These are phyloP conservation scores for Parascedosporium putredinis DNA, from an alignment of 2,329 filamentous ascomycete species.

Conservation along the genomic window DNA sequence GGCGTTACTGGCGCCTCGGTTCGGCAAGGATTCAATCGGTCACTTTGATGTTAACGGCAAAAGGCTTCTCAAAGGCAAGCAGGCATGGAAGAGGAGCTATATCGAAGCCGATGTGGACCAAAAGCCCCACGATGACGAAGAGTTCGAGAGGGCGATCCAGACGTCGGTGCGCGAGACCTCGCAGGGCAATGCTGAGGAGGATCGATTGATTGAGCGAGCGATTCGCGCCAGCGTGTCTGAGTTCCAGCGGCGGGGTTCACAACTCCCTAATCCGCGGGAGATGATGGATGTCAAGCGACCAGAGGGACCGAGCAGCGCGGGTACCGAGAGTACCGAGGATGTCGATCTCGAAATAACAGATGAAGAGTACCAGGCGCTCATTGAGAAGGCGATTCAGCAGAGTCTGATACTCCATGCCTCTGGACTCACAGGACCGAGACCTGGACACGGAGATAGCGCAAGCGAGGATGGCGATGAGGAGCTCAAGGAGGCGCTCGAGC, in stretches of 20 bases:
- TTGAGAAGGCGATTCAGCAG: slow-evolving; percentile 45
- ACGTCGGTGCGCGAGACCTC: slow-evolving; percentile 61
- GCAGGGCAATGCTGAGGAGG: slow-evolving; percentile 57
- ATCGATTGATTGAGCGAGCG: slow-evolving; percentile 60
- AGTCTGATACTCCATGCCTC: slow-evolving; percentile 30
- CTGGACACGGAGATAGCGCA: slow-evolving; percentile 12
- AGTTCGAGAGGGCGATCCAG: slow-evolving; percentile 63
- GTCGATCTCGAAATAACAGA: slow-evolving; percentile 39
- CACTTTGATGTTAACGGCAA: slow-evolving; percentile 39
- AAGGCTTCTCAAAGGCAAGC: slow-evolving; percentile 38
- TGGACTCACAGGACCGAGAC: slow-evolving; percentile 9
- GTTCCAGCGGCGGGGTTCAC: slow-evolving; percentile 21
- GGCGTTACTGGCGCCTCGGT: slow-evolving; percentile 21
- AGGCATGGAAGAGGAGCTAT: slow-evolving; percentile 27
- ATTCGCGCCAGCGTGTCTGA: slow-evolving; percentile 62
- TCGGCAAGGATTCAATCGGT: slow-evolving; percentile 39
- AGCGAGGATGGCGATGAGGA: slow-evolving; percentile 27
- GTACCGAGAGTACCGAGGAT: slow-evolving; percentile 21
- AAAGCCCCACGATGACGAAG: slow-evolving; percentile 32
- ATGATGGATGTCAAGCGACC: neutral
- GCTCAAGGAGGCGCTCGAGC: slow-evolving; percentile 29
- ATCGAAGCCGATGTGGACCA: slow-evolving; percentile 14
- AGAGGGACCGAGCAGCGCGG: neutral
- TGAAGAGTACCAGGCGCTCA: slow-evolving; percentile 44
- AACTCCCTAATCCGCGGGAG: slow-evolving; percentile 10